Base-by-base conservation (phyloP, 352 stramenopile species). In the Pythium myriotylum region DNA sequence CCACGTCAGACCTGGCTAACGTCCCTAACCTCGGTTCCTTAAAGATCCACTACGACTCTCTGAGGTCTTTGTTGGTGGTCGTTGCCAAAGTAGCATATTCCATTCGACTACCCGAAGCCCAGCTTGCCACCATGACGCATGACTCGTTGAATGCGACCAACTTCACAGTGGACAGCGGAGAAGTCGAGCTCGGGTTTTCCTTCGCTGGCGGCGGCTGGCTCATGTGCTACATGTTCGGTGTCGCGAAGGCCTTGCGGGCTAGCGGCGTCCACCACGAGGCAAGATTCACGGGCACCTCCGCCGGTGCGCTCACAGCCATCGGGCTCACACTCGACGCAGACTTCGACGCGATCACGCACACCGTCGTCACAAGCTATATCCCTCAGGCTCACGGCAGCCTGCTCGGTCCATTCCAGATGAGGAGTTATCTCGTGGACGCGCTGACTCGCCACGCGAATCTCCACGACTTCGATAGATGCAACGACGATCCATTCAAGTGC, bases 141-240 rank as follows among this genome's bases (percentile, higher is more conserved):
- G n/a, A n/a, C n/a, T n/a, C n/a, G n/a, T n/a, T n/a, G n/a, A n/a
- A n/a, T n/a, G n/a, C n/a, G n/a, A n/a, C n/a, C n/a, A n/a, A n/a
- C n/a, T n/a, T n/a, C n/a, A n/a, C n/a, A n/a, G 29, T 10, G 10
- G 29, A 35, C 29, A 35, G 29, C 29, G 29, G 29, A 35, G 29
- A 33, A 3, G 39, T 51, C 17, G 49, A 66, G n/a, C 33, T 51
- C 13, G 50, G 60, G 12, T 54, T 67, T 26, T 67, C 60, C 7
- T 85, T 85, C 42, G 41, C 68, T 0, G 66, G 71, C 22, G 70
- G 47, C 29, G 76, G 76, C 2, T 85, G 76, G 76, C 63, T 85
- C 43, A 83, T 77, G 65, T 50, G 45, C 46, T 83, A 82, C 47
- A 49, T 72, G 29, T 81, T 79, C 32, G 76, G 76, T 23, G 73